Evolutionary conservation across 805 yeast species (phyloP).

Genomic region (Lipomyces orientalis): DNA sequence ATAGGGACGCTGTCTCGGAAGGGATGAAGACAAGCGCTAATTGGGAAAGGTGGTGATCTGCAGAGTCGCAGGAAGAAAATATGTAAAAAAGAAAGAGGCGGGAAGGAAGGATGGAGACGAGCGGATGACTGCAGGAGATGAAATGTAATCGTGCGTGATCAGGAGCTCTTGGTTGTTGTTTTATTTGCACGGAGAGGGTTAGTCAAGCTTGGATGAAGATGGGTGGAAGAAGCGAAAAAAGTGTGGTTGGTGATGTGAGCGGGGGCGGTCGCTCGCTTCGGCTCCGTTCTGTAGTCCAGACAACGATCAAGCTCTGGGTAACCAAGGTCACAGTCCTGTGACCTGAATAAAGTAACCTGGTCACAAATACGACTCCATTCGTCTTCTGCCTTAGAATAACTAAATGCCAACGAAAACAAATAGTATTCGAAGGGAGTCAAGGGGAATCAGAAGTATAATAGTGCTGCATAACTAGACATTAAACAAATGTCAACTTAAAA

Average conservation of each 20-base stretch:
- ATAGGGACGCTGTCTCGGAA: background rate
- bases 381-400: too few relatives aligned
- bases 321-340: background rate
- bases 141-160: constrained; percentile 1
- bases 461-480: background rate
- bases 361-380: too few relatives aligned
- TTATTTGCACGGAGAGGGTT: background rate
- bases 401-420: too few relatives aligned
- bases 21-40: background rate
- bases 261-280: constrained; percentile 1
- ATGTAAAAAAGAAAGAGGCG: constrained; percentile 11
- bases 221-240: background rate
- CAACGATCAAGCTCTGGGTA: background rate
- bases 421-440: too few relatives aligned
- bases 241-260: constrained; percentile 2
- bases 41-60: background rate
- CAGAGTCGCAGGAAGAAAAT: constrained; percentile 4
- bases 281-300: background rate
- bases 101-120: constrained; percentile 10
- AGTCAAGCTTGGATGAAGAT: background rate
- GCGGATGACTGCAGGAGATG: background rate
- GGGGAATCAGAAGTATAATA: too few relatives aligned
- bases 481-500: too few relatives aligned
- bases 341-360: too few relatives aligned
- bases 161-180: background rate